Conservation (phyloP, 352 stramenopile species). For the Globisporangium cystogenes region DNA sequence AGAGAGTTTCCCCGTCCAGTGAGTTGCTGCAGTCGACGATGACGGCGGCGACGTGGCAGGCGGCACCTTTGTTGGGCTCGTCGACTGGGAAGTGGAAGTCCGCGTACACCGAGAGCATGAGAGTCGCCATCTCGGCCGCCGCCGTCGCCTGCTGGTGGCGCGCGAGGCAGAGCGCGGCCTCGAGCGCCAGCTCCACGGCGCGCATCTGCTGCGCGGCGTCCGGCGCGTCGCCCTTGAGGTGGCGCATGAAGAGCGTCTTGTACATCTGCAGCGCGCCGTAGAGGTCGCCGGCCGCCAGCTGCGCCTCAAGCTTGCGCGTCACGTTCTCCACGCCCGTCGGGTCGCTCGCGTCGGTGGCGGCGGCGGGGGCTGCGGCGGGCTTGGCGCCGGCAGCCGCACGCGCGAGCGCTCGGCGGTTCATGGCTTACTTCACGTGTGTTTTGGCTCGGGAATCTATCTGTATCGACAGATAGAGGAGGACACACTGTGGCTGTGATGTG, state of each 20-base stretch:
- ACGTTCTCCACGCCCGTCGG: conserved; percentile 69
- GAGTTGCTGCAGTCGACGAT: no score
- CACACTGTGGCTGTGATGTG: neutral
- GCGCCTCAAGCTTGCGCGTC: conserved; percentile 63
- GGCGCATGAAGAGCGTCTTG: conserved; percentile 87
- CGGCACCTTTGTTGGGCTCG: conserved; percentile 52
- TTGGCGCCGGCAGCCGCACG: conserved; percentile 26
- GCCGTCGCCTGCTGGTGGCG: conserved; percentile 73
- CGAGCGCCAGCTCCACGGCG: conserved; percentile 53
- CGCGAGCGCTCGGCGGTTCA: conserved; percentile 75
- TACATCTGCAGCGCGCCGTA: conserved; percentile 90
- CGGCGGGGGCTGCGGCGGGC: conserved; percentile 1
- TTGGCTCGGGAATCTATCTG: conserved; percentile 8
- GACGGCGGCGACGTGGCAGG: no score
- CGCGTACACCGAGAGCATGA: conserved; percentile 69
- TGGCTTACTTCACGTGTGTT: conserved; percentile 10
- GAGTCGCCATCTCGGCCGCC: conserved; percentile 73
- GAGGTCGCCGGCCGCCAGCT: conserved; percentile 71
- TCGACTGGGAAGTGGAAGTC: conserved; percentile 70
- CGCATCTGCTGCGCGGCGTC: conserved; percentile 49
- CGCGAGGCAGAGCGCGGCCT: conserved; percentile 60
- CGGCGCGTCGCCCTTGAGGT: conserved; percentile 64
- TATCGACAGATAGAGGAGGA: neutral
- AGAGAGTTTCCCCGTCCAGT: neutral
- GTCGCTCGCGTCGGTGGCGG: conserved; percentile 18